Conservation (phyloP, 1,284 basidiomycete genomes). For the Cryptococcus floricola region DNA sequence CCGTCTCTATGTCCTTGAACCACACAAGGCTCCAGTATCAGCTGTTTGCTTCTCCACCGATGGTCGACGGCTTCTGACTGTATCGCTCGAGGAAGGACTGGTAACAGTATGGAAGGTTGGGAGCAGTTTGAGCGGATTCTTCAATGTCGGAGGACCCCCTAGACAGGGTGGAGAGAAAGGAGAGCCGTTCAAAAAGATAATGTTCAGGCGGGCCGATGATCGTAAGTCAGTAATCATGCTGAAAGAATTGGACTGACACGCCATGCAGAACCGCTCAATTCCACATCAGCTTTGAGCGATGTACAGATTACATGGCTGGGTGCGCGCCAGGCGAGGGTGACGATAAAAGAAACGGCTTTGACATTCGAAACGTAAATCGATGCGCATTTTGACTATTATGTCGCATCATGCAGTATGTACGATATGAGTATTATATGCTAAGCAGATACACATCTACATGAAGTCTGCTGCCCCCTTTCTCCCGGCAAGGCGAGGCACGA, state of each 20-base stretch:
- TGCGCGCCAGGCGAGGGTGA: conserved; percentile 73
- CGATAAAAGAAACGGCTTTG: conserved; percentile 71
- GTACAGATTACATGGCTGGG: conserved; percentile 78
- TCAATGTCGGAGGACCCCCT: conserved; percentile 85
- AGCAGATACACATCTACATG: conserved; percentile 24
- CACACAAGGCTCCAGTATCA: conserved; percentile 72
- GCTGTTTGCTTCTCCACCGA: conserved; percentile 89
- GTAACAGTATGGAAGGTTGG: conserved; percentile 89
- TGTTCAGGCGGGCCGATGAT: conserved; percentile 58
- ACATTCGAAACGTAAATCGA: conserved; percentile 66
- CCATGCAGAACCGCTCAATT: conserved; percentile 61
- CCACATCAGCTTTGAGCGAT: conserved; percentile 65
- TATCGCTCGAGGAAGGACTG: conserved; percentile 76
- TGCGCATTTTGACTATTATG: no score
- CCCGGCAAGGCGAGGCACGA: conserved; percentile 11
- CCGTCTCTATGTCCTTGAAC: conserved; percentile 88
- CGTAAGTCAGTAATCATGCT: conserved; percentile 36
- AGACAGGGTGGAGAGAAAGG: conserved; percentile 75
- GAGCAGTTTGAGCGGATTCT: conserved; percentile 76
- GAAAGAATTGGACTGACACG: background rate
- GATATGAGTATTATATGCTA: background rate
- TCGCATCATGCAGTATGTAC: background rate
- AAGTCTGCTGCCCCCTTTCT: conserved; percentile 45
- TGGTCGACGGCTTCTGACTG: conserved; percentile 79
- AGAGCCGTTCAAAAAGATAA: conserved; percentile 76